phyloP scores from a whole-genome alignment of 768 basidiomycete species.

The Mycena vulgaris region DNA sequence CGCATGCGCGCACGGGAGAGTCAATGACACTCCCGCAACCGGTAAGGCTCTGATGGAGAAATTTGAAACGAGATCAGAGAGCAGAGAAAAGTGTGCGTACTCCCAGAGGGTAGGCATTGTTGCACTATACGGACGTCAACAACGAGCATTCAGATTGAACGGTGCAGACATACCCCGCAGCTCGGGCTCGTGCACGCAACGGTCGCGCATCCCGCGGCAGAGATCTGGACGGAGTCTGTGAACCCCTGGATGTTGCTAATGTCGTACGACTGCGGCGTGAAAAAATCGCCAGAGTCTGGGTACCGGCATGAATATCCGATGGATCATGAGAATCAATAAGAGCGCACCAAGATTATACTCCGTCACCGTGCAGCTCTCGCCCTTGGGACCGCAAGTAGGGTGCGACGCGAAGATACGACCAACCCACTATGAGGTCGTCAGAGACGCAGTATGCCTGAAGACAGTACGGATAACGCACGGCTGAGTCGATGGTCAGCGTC shows the following conservation, averaged over 20 bases:
- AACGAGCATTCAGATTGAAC: background rate
- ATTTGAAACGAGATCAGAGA: background rate
- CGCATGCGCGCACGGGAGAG: constrained; percentile 54
- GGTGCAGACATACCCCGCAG: constrained; percentile 45
- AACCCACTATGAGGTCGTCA: constrained; percentile 51
- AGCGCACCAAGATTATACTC: constrained; percentile 58
- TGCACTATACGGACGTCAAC: background rate
- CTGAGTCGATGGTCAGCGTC: background rate
- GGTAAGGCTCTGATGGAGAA: constrained; percentile 48
- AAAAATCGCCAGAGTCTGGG: constrained; percentile 38
- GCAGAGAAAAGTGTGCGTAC: background rate
- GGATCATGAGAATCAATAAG: constrained; percentile 44
- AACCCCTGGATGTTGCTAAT: constrained; percentile 62
- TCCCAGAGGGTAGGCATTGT: background rate
- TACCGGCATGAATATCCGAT: background rate
- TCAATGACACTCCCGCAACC: constrained; percentile 59
- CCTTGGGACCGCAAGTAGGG: constrained; percentile 53
- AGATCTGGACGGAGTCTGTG: constrained; percentile 55
- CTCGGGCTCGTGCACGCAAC: constrained; percentile 57
- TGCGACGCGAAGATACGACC: constrained; percentile 58
- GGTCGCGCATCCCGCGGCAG: constrained; percentile 55
- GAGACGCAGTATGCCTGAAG: background rate
- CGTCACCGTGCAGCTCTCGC: constrained; percentile 56
- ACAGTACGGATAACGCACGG: background rate
- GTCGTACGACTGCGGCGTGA: constrained; percentile 54